Conservation (phyloP, 83 land plant species). For the Isoetes engelmannii region DNA sequence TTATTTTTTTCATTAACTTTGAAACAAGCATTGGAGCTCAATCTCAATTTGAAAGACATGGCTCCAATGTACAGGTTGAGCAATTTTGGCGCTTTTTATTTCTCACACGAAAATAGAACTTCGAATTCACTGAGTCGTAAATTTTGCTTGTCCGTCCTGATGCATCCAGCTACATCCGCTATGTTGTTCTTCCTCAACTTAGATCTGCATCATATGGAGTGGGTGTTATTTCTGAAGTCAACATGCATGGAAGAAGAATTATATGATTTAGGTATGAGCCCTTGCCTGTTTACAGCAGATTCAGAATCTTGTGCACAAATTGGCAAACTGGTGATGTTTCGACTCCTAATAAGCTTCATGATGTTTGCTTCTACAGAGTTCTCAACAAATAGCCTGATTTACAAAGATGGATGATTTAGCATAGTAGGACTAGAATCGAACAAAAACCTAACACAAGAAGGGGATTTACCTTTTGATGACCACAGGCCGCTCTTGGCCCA, state of each 20-base stretch:
- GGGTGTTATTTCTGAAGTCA: neutral
- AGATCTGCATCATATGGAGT: constrained; percentile 18
- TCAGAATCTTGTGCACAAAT: constrained; percentile 25
- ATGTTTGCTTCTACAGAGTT: constrained; percentile 45
- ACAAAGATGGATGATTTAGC: neutral
- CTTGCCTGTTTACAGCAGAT: constrained; percentile 1
- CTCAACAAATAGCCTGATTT: constrained; percentile 32
- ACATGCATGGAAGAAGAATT: neutral
- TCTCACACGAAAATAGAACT: constrained; percentile 29
- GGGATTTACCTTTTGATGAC: constrained; percentile 38
- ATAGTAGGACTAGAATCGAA: too few species aligned
- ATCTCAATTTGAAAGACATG: too few species aligned
- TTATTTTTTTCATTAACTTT: too few species aligned
- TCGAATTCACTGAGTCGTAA: constrained; percentile 39
- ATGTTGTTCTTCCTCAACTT: constrained; percentile 28
- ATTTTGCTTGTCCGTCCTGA: constrained; percentile 44
- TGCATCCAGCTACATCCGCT: constrained; percentile 42
- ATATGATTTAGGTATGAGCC: neutral
- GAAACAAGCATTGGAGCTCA: too few species aligned
- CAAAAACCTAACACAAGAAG: neutral
- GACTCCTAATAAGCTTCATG: constrained; percentile 30
- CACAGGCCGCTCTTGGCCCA: constrained; percentile 49
- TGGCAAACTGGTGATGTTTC: constrained; percentile 14
- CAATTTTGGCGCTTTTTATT: too few species aligned
- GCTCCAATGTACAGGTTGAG: too few species aligned